Percentiles rank a stretch among this genome's conserved stretches.
phyloP scores from a whole-genome alignment of 768 basidiomycete genomes.

The Hygrophorus pudorinus region DNA sequence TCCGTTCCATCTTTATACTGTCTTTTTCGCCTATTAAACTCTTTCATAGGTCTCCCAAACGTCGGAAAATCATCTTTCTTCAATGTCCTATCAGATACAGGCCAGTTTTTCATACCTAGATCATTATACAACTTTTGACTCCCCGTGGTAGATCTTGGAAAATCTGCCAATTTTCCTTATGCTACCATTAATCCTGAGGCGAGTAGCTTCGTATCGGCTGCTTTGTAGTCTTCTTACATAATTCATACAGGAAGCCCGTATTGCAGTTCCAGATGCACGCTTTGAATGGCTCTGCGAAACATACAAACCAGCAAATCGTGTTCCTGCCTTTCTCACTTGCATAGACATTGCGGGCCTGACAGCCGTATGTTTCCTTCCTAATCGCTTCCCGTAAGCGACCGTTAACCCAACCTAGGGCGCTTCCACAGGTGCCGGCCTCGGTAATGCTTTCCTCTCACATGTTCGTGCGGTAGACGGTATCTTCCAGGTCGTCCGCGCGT shows the following conservation, averaged over 20 bases:
- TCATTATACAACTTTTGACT: background rate
- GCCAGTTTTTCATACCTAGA: slow-evolving; percentile 34
- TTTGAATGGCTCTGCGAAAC: slow-evolving; percentile 90
- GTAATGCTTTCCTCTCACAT: slow-evolving; percentile 95
- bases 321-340: slow-evolving; percentile 94
- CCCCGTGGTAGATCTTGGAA: slow-evolving; percentile 63
- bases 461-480: slow-evolving; percentile 98
- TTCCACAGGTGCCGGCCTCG: slow-evolving; percentile 95
- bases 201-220: slow-evolving; percentile 2
- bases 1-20: slow-evolving; percentile 32
- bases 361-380: slow-evolving; percentile 43
- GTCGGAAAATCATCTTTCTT: slow-evolving; percentile 99
- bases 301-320: slow-evolving; percentile 82
- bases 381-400: slow-evolving; percentile 2
- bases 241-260: slow-evolving; percentile 62
- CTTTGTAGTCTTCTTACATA: slow-evolving; percentile 1
- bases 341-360: slow-evolving; percentile 99
- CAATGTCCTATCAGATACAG: slow-evolving; percentile 89
- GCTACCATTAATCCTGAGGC: slow-evolving; percentile 85
- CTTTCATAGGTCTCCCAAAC: slow-evolving; percentile 69
- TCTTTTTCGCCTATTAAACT: slow-evolving; percentile 9
- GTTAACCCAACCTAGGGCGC: slow-evolving; percentile 51
- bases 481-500: slow-evolving; percentile 96
- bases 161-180: slow-evolving; percentile 97
- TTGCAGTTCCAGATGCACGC: slow-evolving; percentile 87